Evolutionary conservation across 2,329 filamentous ascomycete species (phyloP).

Genomic region (Epichloe elymi): DNA sequence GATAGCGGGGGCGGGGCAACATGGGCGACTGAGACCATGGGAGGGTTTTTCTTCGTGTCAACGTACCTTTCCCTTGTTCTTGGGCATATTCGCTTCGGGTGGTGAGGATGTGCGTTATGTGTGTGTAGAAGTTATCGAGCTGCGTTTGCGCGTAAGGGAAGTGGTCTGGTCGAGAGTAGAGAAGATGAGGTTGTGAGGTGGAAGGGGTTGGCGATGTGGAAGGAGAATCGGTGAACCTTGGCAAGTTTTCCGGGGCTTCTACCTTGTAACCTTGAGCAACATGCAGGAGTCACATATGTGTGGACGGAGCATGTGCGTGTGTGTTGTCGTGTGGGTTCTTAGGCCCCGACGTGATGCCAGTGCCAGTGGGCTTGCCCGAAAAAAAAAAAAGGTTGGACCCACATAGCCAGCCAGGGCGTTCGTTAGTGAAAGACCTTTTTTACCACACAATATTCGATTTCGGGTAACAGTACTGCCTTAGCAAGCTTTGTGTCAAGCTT

Average conservation of each 20-base stretch:
- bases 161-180: background rate
- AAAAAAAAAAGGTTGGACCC: background rate
- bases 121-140: background rate
- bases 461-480: too few species aligned
- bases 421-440: background rate
- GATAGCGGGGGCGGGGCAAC: conserved; percentile 18
- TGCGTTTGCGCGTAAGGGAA: background rate
- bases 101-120: background rate
- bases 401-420: background rate
- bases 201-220: background rate
- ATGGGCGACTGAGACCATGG: background rate
- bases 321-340: background rate
- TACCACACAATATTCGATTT: too few species aligned
- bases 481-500: too few species aligned
- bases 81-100: conserved; percentile 56
- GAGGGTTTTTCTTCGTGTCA: background rate
- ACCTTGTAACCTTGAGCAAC: background rate
- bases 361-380: background rate
- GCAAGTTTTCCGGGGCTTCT: background rate
- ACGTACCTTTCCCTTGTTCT: conserved; percentile 98
- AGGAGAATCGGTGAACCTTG: background rate
- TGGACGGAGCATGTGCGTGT: too few species aligned
- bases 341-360: too few species aligned
- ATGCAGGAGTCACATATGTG: background rate
- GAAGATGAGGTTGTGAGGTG: conserved; percentile 2